Evolutionary conservation across 495 filamentous ascomycete genomes (phyloP), one percentile per base, ranked within the genome.

Genomic region (Talaromyces trachyspermus): DNA sequence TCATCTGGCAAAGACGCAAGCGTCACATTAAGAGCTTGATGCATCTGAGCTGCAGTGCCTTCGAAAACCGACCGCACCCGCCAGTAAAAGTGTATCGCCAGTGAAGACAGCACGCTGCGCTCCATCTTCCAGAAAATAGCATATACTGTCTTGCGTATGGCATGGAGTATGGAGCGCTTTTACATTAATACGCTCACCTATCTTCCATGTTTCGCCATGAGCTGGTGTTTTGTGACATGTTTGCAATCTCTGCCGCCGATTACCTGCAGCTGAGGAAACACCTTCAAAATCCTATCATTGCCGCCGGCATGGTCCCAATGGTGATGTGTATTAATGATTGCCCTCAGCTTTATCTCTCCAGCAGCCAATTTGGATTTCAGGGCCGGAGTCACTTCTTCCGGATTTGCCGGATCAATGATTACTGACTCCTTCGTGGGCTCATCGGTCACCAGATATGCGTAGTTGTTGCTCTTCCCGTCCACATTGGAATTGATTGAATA

Each of bases 41-140:
- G 77, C 94, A 98, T 95, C 73, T 98, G 85, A 48, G 75, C 75
- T 2, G 88, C 81, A 30, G 78, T 90, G 8, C 92, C 92, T 66
- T 98, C 92, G 57, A 97, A 98, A 98, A 98, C 35, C 83, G 81
- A n/a, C 92, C 92, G 60, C 92, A 98, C 18, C 89, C 90, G 45
- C 81, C 92, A 62, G 95, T 89, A 59, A 98, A 98, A 98, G 70
- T 4, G 92, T 97, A 60, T 98, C 92, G 17, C 92, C 92, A 0
- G 92, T 97, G 61, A 98, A 98, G 17, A 97, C 87, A 9, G 76
- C 94, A 53, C 76, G 80, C 40, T 95, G 80, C 20, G 81, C 71
- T 9, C 78, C 81, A 56, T 97, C 92, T 63, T 95, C 77, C 73
- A 92, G 80, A 43, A 78, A 78, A 54, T 80, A 98, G 75, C 92